Base-by-base conservation (phyloP, 1,284 basidiomycete genomes). In the Golubevia sp. region DNA sequence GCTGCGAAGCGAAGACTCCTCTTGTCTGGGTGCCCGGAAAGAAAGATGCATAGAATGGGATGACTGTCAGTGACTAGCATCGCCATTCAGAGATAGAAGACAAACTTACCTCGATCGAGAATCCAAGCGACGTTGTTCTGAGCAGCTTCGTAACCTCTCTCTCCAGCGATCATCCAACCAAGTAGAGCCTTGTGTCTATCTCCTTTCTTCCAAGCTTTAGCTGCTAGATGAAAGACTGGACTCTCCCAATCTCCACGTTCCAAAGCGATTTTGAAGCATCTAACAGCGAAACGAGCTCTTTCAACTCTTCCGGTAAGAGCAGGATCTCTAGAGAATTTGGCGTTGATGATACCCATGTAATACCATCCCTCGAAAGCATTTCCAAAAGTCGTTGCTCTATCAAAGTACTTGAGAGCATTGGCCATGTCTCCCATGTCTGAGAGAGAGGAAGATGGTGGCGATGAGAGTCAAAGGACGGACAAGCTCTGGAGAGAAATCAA, bases 41-140 rank as follows among this genome's bases (percentile, higher is more conserved):
- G 30, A 49, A 18, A 67, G 44, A 20, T 61, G 64, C 53, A 66
- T 54, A 1, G 67, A n/a, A n/a, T n/a, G n/a, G n/a, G n/a, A n/a
- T n/a, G n/a, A n/a, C n/a, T n/a, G 20, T 49, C 48, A 18, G 48
- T 18, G 20, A 49, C 48, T 18, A 49, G 20, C 48, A 49, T n/a
- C n/a, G n/a, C n/a, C n/a, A n/a, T n/a, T n/a, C n/a, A n/a, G n/a
- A 15, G 48, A 55, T 38, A 2, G 56, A 49, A 30, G 24, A 55
- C 13, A 58, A 52, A 81, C 87, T 24, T 61, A 91, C 92, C 91
- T 87, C 94, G 92, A 79, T 97, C 94, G 55, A 99, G 86, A 62
- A 96, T 88, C 82, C 90, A 97, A 0, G 95, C 97, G 8, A 99
- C 86, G 77, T 99, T 99, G 83, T 95, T 98, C 86, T 98, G 95